Evolutionary conservation across 164 flowering plant genomes (phyloP), one percentile per base, ranked within the genome.

Genomic region (Macadamia integrifolia): DNA sequence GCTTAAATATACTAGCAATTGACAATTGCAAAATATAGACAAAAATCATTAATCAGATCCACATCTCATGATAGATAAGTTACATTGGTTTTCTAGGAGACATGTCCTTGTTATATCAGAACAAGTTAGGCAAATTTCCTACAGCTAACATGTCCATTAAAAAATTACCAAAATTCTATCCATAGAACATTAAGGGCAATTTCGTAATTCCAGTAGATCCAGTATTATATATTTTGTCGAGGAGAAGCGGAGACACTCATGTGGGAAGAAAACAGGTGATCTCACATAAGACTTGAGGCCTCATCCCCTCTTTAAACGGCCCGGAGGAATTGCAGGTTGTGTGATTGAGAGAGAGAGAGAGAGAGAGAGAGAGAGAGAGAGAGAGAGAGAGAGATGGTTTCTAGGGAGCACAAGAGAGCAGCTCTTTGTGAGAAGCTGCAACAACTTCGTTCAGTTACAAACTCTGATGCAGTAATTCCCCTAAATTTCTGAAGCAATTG

Each of bases 371-470:
- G 56, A 69, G 66, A 58, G 68, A 49, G 58, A 63, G 60, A 75
- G 71, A 68, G 63, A 61, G 58, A 57, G 31, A 58, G 31, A 14
- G 43, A 13, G 69, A 88, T 89, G 95, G 92, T 86, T 74, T 85
- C 97, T 31, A 84, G 88, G 71, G 93, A 88, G 88, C 85, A 83
- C 69, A 86, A 83, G 81, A 86, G 80, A 80, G 86, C 85, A 58
- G 81, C 74, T 13, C 79, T 89, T 77, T 86, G 85, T 83, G 97
- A 93, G 84, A 89, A 93, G 86, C 86, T 93, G 69, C 98, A 93
- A 71, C 82, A 88, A 0, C 98, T 93, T 79, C 97, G 98, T 56
- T 89, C 98, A 31, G 75, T 89, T 70, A 89, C 95, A 10, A 82
- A 91, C 74, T 93, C 98, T 83, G 87, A 79, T 72, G 91, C 98